Evolutionary conservation across 768 basidiomycete species (phyloP), one percentile per base, ranked within the genome.

Genomic region (Tricholoma furcatifolium): DNA sequence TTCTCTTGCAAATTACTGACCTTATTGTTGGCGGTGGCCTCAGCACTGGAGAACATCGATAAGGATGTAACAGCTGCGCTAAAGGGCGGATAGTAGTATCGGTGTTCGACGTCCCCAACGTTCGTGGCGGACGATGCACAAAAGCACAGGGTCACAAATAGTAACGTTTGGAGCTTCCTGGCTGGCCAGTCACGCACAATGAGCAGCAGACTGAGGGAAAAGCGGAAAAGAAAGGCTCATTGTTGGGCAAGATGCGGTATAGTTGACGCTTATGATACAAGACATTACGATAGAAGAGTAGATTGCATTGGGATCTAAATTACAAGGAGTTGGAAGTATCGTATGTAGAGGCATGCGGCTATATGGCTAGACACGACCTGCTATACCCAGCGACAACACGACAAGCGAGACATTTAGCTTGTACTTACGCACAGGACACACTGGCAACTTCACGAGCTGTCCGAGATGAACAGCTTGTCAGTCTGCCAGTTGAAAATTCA

Each of bases 131-230:
- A 23, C 41, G 54, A 54, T 47, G 55, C 52, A 43, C 56, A 47
- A 51, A 41, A 38, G 53, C 51, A 61, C 61, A 65, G 62, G 36
- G 54, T 57, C 47, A 56, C 50, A 60, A 60, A 57, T 48, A 53
- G 53, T 55, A 50, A 53, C 43, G 44, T 56, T 51, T 47, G 56
- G 41, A 53, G 55, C 59, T 65, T 50, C 50, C 50, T 51, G 32
- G 78, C 79, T 78, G 78, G 79, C 79, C 78, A 79, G 77, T 79
- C 75, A 80, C 80, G 69, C 72, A 47, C 51, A 31, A 23, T 24
- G 7, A 30, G 36, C 15, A 40, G 54, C 18, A 38, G 23, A 6
- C 27, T 27, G 43, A 32, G 35, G 2, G 34, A 35, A 32, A 43
- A 18, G 24, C 6, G 18, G 12, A 36, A 35, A 43, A 47, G 17